Conservation (phyloP, 768 basidiomycete species). For the Neoboletus brunneissimus region DNA sequence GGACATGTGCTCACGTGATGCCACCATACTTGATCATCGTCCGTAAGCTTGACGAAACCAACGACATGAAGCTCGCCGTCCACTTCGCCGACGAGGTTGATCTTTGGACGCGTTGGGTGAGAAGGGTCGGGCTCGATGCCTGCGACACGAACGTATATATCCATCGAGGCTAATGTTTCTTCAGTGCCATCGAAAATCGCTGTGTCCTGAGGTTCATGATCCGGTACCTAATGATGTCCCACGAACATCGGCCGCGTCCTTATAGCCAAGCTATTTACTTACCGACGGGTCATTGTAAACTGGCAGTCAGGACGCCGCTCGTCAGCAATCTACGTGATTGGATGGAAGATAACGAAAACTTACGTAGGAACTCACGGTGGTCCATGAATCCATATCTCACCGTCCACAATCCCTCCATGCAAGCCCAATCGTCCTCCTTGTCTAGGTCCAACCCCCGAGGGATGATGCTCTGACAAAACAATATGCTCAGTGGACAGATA, state of each 20-base stretch:
- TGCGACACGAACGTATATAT: conserved; percentile 45
- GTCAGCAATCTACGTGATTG: conserved; percentile 3
- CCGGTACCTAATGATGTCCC: conserved; percentile 22
- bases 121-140: conserved; percentile 42
- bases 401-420: conserved; percentile 57
- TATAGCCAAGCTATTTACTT: neutral
- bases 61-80: conserved; percentile 46
- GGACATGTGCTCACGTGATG: conserved; percentile 50
- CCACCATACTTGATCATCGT: conserved; percentile 59
- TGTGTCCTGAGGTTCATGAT: conserved; percentile 36
- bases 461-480: conserved; percentile 51
- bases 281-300: conserved; percentile 48
- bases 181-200: conserved; percentile 49
- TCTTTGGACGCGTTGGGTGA: conserved; percentile 50
- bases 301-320: conserved; percentile 14
- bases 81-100: conserved; percentile 54
- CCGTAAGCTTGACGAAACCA: conserved; percentile 54
- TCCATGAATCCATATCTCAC: conserved; percentile 69
- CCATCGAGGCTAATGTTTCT: conserved; percentile 52
- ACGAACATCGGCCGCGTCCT: neutral
- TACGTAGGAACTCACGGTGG: conserved; percentile 62
- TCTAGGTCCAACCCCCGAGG: conserved; percentile 37
- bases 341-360: conserved; percentile 23
- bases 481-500: conserved; percentile 44
- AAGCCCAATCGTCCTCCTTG: conserved; percentile 30